Evolutionary conservation across 768 basidiomycete genomes (phyloP).

Genomic region (Filobasidium wieringae): DNA sequence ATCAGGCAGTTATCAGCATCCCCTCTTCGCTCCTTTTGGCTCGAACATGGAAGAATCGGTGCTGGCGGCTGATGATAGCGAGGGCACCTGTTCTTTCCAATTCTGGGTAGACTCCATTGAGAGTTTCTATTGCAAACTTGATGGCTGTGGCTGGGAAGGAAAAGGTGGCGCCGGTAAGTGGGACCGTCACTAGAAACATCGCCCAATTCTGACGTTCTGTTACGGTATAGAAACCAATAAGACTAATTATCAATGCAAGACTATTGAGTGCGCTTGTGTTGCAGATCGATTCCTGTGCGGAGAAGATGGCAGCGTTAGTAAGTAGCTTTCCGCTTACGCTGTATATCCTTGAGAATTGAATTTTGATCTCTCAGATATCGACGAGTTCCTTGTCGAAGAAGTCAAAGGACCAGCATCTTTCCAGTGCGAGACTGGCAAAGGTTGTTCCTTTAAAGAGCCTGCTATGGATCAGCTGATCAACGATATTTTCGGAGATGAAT

Average conservation of each 20-base stretch:
- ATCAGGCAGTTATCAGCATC: conserved; percentile 2
- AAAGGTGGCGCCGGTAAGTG: conserved; percentile 8
- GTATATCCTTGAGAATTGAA: too few species aligned
- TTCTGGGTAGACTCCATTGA: conserved; percentile 95
- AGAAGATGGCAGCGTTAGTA: conserved; percentile 83
- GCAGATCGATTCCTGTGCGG: conserved; percentile 90
- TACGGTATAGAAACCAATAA: conserved; percentile 56
- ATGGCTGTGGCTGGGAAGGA: conserved; percentile 48
- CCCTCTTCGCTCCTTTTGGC: conserved; percentile 16
- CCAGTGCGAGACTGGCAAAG: conserved; percentile 57
- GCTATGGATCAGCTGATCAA: conserved; percentile 94
- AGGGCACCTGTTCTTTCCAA: conserved; percentile 74
- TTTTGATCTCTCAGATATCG: conserved; percentile 81
- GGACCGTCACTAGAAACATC: conserved; percentile 8
- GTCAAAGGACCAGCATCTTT: conserved; percentile 86
- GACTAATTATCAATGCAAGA: conserved; percentile 68
- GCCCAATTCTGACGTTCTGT: conserved; percentile 44
- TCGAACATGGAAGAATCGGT: not conserved
- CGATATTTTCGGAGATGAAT: conserved; percentile 81
- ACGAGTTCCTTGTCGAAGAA: conserved; percentile 77
- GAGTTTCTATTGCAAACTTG: conserved; percentile 86
- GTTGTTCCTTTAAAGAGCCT: conserved; percentile 85
- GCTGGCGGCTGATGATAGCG: conserved; percentile 41
- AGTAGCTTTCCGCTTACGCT: too few species aligned
- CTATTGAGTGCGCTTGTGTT: conserved; percentile 83